phyloP scores from a whole-genome alignment of 2,329 filamentous ascomycete genomes.

The Diplocarpon mali region DNA sequence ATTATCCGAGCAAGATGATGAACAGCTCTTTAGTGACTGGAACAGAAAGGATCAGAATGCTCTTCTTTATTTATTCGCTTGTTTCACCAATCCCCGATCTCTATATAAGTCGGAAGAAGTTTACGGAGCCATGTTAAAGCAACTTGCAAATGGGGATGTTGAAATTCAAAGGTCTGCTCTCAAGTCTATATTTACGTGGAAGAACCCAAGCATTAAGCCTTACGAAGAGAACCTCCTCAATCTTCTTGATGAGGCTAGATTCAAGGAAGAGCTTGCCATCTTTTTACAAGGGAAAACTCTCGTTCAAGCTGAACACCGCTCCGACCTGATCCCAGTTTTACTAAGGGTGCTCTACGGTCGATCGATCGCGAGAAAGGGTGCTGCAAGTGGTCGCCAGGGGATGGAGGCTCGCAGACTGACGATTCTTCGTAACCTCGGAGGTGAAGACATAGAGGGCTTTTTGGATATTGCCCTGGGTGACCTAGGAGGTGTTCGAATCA shows the following conservation, averaged over 20 bases:
- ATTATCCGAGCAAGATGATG: slow-evolving; percentile 17
- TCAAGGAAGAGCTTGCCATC: slow-evolving; percentile 87
- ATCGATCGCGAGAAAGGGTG: slow-evolving; percentile 71
- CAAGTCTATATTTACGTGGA: slow-evolving; percentile 83
- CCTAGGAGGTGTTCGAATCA: slow-evolving; percentile 48
- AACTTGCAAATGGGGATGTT: slow-evolving; percentile 78
- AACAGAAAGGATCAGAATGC: slow-evolving; percentile 71
- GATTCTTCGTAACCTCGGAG: slow-evolving; percentile 65
- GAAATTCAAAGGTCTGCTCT: slow-evolving; percentile 81
- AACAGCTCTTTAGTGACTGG: slow-evolving; percentile 42
- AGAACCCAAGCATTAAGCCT: slow-evolving; percentile 58
- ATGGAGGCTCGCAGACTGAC: slow-evolving; percentile 73
- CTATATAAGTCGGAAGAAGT: slow-evolving; percentile 70
- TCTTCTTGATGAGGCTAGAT: slow-evolving; percentile 79
- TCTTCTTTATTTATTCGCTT: slow-evolving; percentile 68
- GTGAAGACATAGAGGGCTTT: slow-evolving; percentile 68
- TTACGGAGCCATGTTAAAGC: slow-evolving; percentile 58
- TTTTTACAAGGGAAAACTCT: slow-evolving; percentile 68
- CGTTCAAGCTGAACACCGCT: slow-evolving; percentile 63
- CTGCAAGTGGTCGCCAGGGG: slow-evolving; percentile 65
- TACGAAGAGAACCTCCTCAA: slow-evolving; percentile 83
- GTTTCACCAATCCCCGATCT: slow-evolving; percentile 78
- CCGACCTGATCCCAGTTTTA: slow-evolving; percentile 71
- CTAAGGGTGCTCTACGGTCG: slow-evolving; percentile 82
- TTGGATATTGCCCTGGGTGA: slow-evolving; percentile 70